Percentiles rank a stretch among this genome's conserved stretches.
phyloP scores from a whole-genome alignment of 179 eudicot species.

The Camellia oleifera region DNA sequence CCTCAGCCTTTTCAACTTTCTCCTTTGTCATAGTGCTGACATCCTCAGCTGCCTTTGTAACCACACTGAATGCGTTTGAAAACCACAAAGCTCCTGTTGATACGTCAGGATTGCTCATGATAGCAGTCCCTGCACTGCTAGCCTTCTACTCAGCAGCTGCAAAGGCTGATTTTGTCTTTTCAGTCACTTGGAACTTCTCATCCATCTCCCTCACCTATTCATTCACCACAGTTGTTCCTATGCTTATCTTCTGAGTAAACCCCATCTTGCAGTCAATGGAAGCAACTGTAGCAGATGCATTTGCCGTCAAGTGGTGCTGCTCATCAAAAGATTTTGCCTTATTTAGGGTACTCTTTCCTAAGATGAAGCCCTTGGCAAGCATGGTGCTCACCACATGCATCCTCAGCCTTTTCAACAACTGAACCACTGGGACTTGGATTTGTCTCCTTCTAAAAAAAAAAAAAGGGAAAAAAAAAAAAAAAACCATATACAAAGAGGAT shows the following conservation, averaged over 20 bases:
- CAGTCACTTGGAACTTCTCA: conserved; percentile 25
- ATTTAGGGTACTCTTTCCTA: conserved; percentile 63
- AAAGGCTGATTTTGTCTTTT: conserved; percentile 28
- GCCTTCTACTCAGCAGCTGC: conserved; percentile 32
- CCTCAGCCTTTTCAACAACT: conserved; percentile 52
- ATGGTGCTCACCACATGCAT: conserved; percentile 51
- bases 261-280: conserved; percentile 66
- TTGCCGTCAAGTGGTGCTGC: conserved; percentile 56
- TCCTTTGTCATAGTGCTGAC: conserved; percentile 31
- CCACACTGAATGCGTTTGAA: conserved; percentile 25
- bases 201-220: conserved; percentile 29
- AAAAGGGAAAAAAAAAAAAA: background rate
- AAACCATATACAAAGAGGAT: background rate
- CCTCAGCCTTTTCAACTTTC: conserved; percentile 31
- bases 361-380: conserved; percentile 64
- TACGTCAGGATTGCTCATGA: conserved; percentile 22
- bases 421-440: conserved; percentile 10
- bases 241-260: conserved; percentile 54
- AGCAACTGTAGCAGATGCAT: conserved; percentile 52
- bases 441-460: background rate
- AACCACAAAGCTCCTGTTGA: conserved; percentile 32
- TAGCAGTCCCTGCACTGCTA: conserved; percentile 23
- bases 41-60: conserved; percentile 33
- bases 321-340: conserved; percentile 70
- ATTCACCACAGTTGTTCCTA: conserved; percentile 45